phyloP scores from a whole-genome alignment of 2,329 filamentous ascomycete species.

The Achaetomium macrosporum region DNA sequence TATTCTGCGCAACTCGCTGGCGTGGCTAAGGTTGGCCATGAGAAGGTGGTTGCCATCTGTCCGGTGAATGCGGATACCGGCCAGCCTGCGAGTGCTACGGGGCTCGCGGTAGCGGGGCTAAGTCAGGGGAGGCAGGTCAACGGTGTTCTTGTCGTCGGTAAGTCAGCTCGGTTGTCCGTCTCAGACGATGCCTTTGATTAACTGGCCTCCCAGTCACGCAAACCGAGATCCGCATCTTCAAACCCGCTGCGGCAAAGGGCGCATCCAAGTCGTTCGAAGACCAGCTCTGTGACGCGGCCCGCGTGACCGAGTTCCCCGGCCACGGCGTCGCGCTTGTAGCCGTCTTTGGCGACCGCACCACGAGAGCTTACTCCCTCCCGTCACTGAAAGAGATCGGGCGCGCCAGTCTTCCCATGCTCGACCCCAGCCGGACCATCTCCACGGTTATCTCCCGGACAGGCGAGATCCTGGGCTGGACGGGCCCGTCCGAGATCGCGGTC shows the following conservation, averaged over 20 bases:
- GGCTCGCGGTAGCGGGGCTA: constrained; percentile 67
- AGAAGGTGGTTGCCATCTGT: constrained; percentile 65
- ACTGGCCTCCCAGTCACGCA: constrained; percentile 47
- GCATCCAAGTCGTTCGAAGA: constrained; percentile 86
- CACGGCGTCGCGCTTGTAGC: constrained; percentile 75
- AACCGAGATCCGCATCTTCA: constrained; percentile 82
- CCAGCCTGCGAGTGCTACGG: constrained; percentile 68
- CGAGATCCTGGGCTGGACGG: constrained; percentile 80
- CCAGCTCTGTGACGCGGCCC: constrained; percentile 72
- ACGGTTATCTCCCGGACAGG: constrained; percentile 70
- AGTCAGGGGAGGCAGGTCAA: constrained; percentile 69
- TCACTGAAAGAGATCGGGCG: constrained; percentile 76
- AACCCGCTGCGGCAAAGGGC: constrained; percentile 78
- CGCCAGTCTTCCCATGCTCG: constrained; percentile 61
- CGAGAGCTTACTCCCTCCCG: constrained; percentile 80
- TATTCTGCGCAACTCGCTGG: constrained; percentile 72
- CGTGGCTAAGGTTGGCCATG: constrained; percentile 55
- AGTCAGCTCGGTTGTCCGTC: no score
- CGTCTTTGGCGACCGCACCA: constrained; percentile 75
- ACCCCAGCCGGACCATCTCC: constrained; percentile 64
- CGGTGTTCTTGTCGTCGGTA: constrained; percentile 72
- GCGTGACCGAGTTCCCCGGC: constrained; percentile 67
- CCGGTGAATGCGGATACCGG: constrained; percentile 78
- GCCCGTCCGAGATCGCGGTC: constrained; percentile 77
- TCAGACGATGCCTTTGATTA: neutral